Evolutionary conservation across 2,329 filamentous ascomycete genomes (phyloP).

Genomic region (Paracoccidioides lutzii): DNA sequence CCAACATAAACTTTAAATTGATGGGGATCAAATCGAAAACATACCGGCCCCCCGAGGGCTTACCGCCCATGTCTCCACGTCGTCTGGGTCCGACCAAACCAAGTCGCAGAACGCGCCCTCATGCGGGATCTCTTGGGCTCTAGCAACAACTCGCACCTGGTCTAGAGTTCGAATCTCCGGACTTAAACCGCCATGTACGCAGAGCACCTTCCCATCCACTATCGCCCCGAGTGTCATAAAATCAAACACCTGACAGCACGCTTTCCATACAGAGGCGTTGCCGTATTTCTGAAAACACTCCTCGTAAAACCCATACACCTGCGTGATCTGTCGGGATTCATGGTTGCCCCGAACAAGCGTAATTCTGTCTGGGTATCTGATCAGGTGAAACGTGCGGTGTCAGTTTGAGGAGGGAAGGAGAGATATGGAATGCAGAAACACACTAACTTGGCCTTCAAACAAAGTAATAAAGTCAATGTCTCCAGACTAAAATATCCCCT

Average conservation of each 20-base stretch:
- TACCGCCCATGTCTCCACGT: conserved; percentile 57
- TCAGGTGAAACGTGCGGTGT: not conserved
- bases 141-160: conserved; percentile 60
- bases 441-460: conserved; percentile 53
- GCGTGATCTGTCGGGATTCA: conserved; percentile 64
- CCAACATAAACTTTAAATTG: not conserved
- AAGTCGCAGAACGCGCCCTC: conserved; percentile 66
- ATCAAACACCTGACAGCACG: conserved; percentile 66
- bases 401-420: not conserved
- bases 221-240: conserved; percentile 62
- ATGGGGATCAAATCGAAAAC: not conserved
- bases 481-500: conserved; percentile 62
- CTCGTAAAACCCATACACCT: conserved; percentile 68
- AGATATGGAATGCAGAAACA: conserved; percentile 15
- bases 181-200: conserved; percentile 58
- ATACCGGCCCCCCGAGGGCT: conserved; percentile 55
- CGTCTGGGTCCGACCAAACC: conserved; percentile 64
- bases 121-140: conserved; percentile 64
- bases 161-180: conserved; percentile 63
- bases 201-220: conserved; percentile 61
- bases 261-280: conserved; percentile 67
- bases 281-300: conserved; percentile 67
- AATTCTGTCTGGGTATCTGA: conserved; percentile 56
- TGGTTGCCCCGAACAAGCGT: conserved; percentile 64
- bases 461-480: conserved; percentile 59